Percentiles rank a stretch among this genome's conserved stretches.
phyloP scores from a whole-genome alignment of 768 basidiomycete species.

The Boletus subcaerulescens region DNA sequence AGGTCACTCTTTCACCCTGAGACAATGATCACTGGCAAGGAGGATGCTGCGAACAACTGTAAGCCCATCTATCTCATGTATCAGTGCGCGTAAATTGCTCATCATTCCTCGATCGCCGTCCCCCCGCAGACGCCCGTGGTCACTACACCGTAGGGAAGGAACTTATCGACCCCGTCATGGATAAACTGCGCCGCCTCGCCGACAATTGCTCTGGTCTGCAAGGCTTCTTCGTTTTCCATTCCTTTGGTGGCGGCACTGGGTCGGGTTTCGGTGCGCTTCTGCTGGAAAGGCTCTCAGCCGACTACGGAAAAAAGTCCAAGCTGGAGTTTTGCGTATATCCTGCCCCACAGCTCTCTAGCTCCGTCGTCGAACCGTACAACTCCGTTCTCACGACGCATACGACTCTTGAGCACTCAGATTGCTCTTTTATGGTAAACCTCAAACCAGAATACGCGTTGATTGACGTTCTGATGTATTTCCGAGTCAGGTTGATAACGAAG shows the following conservation, averaged over 20 bases:
- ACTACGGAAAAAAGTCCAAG: conserved; percentile 99
- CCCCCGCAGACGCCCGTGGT: conserved; percentile 82
- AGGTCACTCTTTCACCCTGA: conserved; percentile 96
- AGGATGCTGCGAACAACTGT: conserved; percentile 99
- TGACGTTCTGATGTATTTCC: conserved; percentile 7
- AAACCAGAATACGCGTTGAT: neutral
- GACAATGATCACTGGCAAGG: conserved; percentile 95
- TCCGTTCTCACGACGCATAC: conserved; percentile 97
- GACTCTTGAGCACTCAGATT: conserved; percentile 99
- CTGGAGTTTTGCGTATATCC: conserved; percentile 98
- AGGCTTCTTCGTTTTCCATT: conserved; percentile 99
- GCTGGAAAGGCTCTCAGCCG: conserved; percentile 93
- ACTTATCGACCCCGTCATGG: conserved; percentile 94
- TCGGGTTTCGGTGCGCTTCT: conserved; percentile 98
- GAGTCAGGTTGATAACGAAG: conserved; percentile 91
- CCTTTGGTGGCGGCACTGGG: conserved; percentile 99
- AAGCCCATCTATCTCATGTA: conserved; percentile 28
- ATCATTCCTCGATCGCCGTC: conserved; percentile 12
- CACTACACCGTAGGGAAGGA: conserved; percentile 99
- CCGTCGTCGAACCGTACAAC: conserved; percentile 99
- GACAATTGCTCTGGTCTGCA: conserved; percentile 98
- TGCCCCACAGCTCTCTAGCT: conserved; percentile 89
- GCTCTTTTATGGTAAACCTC: conserved; percentile 89
- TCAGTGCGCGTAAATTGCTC: neutral
- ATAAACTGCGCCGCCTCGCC: conserved; percentile 92